phyloP scores from a whole-genome alignment of 305 asterid genomes.

The Lippia alba region DNA sequence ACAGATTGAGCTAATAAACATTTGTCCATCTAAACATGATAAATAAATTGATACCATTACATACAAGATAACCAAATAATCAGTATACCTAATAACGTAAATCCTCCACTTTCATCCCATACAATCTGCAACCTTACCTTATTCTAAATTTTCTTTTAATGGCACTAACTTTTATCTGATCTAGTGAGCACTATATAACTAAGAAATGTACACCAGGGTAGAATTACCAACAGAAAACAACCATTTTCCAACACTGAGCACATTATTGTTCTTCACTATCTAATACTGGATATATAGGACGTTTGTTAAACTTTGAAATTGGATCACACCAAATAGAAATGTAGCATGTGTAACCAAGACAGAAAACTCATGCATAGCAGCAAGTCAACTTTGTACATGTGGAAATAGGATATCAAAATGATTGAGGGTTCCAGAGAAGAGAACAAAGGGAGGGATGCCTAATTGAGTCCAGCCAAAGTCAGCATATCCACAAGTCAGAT shows the following conservation, averaged over 20 bases:
- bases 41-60: conserved; percentile 6
- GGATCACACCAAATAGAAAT: too few species aligned
- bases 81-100: conserved; percentile 4
- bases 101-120: conserved; percentile 1
- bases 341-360: too few species aligned
- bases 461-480: conserved; percentile 1
- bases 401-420: too few species aligned
- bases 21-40: conserved; percentile 24
- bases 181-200: not conserved
- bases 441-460: conserved; percentile 9
- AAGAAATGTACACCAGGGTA: not conserved
- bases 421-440: too few species aligned
- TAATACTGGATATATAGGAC: not conserved
- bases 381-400: too few species aligned
- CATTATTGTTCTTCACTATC: conserved; percentile 4
- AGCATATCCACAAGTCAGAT: not conserved
- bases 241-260: too few species aligned
- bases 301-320: too few species aligned
- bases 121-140: conserved; percentile 16
- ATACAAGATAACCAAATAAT: conserved; percentile 14
- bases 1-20: conserved; percentile 18
- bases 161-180: not conserved
- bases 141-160: not conserved
- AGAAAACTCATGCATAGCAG: too few species aligned
- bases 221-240: conserved; percentile 4